Evolutionary conservation across 208 protist species (phyloP).

Genomic region (Leishmania turanica): DNA sequence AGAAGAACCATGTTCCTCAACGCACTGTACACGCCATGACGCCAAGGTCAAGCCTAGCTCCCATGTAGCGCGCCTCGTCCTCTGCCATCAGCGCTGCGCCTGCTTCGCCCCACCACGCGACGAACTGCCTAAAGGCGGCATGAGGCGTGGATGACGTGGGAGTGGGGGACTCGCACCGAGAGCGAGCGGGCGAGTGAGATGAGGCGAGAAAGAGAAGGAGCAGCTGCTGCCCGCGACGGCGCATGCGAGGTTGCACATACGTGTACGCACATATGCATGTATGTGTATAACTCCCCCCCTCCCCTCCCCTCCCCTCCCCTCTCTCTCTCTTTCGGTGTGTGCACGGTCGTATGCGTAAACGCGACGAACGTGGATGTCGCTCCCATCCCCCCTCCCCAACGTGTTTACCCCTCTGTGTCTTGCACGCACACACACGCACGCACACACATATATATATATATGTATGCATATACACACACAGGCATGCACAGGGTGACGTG

Average conservation of each 20-base stretch:
- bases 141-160: neutral
- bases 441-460: too few relatives aligned
- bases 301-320: too few relatives aligned
- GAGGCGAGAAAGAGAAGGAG: neutral
- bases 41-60: neutral
- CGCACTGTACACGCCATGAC: neutral
- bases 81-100: neutral
- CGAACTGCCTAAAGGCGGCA: neutral
- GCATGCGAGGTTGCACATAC: neutral
- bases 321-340: neutral
- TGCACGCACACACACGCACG: neutral
- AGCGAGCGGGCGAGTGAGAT: neutral
- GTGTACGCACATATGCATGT: too few relatives aligned
- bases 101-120: neutral
- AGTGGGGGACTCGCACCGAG: neutral
- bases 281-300: neutral
- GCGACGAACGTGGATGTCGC: neutral
- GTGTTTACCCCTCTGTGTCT: neutral
- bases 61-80: neutral
- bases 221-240: neutral
- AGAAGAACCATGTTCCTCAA: neutral
- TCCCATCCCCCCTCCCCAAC: neutral
- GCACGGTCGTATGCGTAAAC: neutral
- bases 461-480: neutral
- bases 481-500: conserved; percentile 3